Evolutionary conservation across 148 eudicot species (phyloP), one percentile per base, ranked within the genome.

Genomic region (Limonium bicolor): DNA sequence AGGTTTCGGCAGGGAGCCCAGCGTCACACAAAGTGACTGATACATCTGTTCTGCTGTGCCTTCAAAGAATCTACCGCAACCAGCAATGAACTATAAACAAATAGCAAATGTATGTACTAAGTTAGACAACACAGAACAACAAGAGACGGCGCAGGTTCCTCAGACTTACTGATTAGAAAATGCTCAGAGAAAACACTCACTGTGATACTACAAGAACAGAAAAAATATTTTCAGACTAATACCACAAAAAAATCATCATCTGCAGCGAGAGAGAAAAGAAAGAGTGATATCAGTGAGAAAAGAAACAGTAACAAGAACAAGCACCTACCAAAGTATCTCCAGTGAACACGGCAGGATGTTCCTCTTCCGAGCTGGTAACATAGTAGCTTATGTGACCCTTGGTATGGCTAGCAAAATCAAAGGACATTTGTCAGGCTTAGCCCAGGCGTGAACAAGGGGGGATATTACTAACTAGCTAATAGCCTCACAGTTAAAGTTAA

Each of bases 11-110:
- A 88, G 57, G 3, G 97, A 88, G 48, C 64, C 73, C 67, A 88
- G 58, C 43, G 92, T 88, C 50, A 65, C 76, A 43, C 94, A 88
- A 12, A 88, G 77, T 17, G 97, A 84, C 49, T 83, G 81, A 63
- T 88, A 66, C 97, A 88, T 88, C 63, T 88, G 81, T 37, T 88
- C 97, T 22, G 97, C 92, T 36, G 94, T 83, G 54, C 97, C 97
- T 64, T 88, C 97, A 25, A 80, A 83, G 57, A 88, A 83, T 64
- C 63, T 88, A 24, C 97, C 97, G 58, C 97, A 88, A 23, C 97
- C 97, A 74, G 94, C 97, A 54, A 88, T 25, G 50, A 88, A 88
- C 97, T 88, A 71, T 48, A 51, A 27, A 53, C 46, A 32, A 5
- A 12, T 41, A 8, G 18, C 25, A 41, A 9, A 41, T 23, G n/a